Evolutionary conservation across 495 filamentous ascomycete genomes (phyloP).

Genomic region (Annulohypoxylon nitens): DNA sequence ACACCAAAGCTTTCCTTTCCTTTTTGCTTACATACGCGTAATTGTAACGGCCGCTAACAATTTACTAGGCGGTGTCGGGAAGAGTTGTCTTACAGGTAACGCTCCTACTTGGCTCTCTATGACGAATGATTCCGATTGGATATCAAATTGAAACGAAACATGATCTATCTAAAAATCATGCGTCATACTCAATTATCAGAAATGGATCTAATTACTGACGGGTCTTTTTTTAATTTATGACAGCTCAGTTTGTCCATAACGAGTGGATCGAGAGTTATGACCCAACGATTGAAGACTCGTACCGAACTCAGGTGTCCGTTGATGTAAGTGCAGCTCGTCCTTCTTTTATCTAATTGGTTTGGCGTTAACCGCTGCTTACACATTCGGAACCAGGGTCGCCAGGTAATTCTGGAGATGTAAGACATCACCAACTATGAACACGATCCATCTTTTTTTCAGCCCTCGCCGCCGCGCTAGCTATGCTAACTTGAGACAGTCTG

Average conservation of each 20-base stretch:
- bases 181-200: conserved; percentile 27
- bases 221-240: conserved; percentile 43
- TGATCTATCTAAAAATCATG: conserved; percentile 20
- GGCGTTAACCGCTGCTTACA: conserved; percentile 45
- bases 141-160: conserved; percentile 40
- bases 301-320: conserved; percentile 92
- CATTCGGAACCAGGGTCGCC: conserved; percentile 75
- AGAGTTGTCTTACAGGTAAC: conserved; percentile 96
- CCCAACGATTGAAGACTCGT: conserved; percentile 97
- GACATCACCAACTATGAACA: conserved; percentile 47
- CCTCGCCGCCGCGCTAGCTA: conserved; percentile 12
- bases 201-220: conserved; percentile 41
- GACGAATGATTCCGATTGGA: conserved; percentile 35
- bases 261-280: conserved; percentile 99
- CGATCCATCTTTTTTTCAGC: conserved; percentile 34
- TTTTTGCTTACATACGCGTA: conserved; percentile 40
- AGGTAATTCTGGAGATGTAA: conserved; percentile 97
- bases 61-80: conserved; percentile 88
- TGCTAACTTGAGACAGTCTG: conserved; percentile 68
- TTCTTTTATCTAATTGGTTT: conserved; percentile 31
- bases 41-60: conserved; percentile 49
- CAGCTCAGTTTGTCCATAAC: conserved; percentile 99
- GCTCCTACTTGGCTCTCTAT: conserved; percentile 14
- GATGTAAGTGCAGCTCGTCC: conserved; percentile 73
- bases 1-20: conserved; percentile 16